phyloP scores from a whole-genome alignment of 139 green algal species.

The Chlamydomonas applanata region DNA sequence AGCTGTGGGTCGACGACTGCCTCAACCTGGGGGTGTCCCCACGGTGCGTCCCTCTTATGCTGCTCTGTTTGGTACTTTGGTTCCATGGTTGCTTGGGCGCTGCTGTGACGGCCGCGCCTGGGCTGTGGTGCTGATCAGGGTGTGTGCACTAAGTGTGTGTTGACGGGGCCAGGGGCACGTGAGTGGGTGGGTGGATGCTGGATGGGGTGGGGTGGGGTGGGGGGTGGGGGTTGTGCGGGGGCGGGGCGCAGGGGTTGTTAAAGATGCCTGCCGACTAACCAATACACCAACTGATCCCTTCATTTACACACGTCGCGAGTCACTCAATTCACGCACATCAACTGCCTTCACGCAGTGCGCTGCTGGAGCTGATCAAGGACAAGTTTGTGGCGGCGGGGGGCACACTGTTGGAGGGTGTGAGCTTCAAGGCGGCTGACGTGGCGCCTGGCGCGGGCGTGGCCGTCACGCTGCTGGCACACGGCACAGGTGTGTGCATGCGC shows the following conservation, averaged over 20 bases:
- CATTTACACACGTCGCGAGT: no score
- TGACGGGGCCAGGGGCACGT: no score
- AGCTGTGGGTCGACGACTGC: slow-evolving; percentile 52
- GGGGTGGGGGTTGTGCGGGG: no score
- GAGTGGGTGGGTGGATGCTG: no score
- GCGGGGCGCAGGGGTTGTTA: no score
- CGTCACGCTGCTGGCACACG: slow-evolving; percentile 37
- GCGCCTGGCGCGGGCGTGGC: slow-evolving; percentile 25
- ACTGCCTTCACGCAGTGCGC: neutral
- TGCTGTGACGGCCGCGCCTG: neutral
- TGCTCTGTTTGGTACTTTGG: slow-evolving; percentile 21
- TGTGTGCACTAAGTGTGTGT: no score
- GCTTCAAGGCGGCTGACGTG: slow-evolving; percentile 50
- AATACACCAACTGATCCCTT: no score
- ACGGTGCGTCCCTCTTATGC: slow-evolving; percentile 5
- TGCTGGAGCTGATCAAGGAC: slow-evolving; percentile 30
- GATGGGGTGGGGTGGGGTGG: no score
- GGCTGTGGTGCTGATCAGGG: neutral
- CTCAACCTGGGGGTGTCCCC: slow-evolving; percentile 82
- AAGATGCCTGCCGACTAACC: no score
- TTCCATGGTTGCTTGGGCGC: slow-evolving; percentile 13
- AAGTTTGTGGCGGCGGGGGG: slow-evolving; percentile 59
- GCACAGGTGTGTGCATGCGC: neutral
- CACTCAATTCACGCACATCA: no score
- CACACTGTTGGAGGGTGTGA: slow-evolving; percentile 49